A percentile compares a stretch with the other conserved stretches of the same genome.
phyloP scores from a whole-genome alignment of 495 filamentous ascomycete genomes.

The Entonaema liquescens region DNA sequence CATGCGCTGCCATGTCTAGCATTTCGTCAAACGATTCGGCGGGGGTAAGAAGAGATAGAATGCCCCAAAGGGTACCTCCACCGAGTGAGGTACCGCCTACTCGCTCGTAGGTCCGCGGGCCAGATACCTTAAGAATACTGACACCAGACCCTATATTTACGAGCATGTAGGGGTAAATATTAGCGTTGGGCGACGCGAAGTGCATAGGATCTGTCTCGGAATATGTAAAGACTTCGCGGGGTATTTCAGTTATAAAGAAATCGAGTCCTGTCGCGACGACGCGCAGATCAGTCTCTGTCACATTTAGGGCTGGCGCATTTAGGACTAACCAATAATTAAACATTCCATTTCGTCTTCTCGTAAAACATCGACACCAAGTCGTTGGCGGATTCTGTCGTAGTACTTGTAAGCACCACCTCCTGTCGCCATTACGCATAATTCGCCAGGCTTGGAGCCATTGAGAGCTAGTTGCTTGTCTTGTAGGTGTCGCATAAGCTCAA shows the following conservation, averaged over 20 bases:
- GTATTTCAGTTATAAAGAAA: slow-evolving; percentile 98
- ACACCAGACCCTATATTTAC: slow-evolving; percentile 99
- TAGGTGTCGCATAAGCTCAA: slow-evolving; percentile 84
- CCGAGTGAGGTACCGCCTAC: slow-evolving; percentile 95
- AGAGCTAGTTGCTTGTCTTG: slow-evolving; percentile 78
- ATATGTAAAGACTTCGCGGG: slow-evolving; percentile 95
- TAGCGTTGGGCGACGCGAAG: slow-evolving; percentile 71
- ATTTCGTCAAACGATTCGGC: slow-evolving; percentile 94
- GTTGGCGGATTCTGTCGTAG: slow-evolving; percentile 86
- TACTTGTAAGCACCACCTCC: slow-evolving; percentile 96
- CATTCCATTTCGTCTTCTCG: slow-evolving; percentile 99
- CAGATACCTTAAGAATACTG: slow-evolving; percentile 97
- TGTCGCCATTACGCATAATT: slow-evolving; percentile 90
- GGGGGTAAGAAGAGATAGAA: slow-evolving; percentile 88
- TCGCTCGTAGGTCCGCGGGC: slow-evolving; percentile 82
- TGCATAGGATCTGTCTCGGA: slow-evolving; percentile 87
- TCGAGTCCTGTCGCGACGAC: slow-evolving; percentile 74
- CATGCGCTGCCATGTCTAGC: slow-evolving; percentile 90
- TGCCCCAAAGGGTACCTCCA: slow-evolving; percentile 94
- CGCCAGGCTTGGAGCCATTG: slow-evolving; percentile 70
- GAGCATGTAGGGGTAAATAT: slow-evolving; percentile 94
- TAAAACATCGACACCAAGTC: slow-evolving; percentile 83
- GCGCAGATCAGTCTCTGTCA: background rate
- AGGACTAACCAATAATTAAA: slow-evolving; percentile 82
- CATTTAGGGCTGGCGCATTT: background rate